phyloP scores from a whole-genome alignment of 2,329 filamentous ascomycete genomes.

The Ilyonectria robusta region DNA sequence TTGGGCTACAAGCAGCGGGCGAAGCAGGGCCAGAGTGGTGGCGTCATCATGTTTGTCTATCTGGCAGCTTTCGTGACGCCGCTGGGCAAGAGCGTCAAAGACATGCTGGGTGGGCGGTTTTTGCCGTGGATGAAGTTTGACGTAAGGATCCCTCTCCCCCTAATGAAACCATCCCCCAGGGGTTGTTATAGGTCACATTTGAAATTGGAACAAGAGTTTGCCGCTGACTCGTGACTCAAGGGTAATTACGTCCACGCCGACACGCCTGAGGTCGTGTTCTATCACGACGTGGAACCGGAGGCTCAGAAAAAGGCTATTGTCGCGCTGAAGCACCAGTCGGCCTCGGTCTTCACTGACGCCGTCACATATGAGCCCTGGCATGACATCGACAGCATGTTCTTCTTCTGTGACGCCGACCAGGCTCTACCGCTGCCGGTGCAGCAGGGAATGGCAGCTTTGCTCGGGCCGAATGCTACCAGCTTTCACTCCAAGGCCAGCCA shows the following conservation, averaged over 20 bases:
- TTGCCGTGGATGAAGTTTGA: conserved; percentile 49
- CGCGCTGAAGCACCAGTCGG: conserved; percentile 33
- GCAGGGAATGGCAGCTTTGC: conserved; percentile 37
- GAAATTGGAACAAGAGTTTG: background rate
- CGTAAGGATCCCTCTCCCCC: conserved; percentile 29
- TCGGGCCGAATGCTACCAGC: conserved; percentile 13
- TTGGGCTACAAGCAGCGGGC: conserved; percentile 52
- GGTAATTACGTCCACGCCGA: conserved; percentile 33
- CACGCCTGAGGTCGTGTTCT: conserved; percentile 40
- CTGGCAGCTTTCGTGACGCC: conserved; percentile 52
- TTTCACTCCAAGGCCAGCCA: conserved; percentile 33
- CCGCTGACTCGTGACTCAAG: conserved; percentile 9
- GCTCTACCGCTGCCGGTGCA: conserved; percentile 41
- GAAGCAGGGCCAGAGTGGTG: conserved; percentile 52
- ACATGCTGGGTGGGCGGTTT: conserved; percentile 43
- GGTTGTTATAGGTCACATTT: background rate
- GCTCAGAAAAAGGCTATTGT: conserved; percentile 26
- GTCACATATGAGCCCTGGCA: conserved; percentile 48
- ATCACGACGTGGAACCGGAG: conserved; percentile 41
- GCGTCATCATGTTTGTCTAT: conserved; percentile 56
- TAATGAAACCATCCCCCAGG: background rate
- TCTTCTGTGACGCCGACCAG: conserved; percentile 43
- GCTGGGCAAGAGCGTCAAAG: conserved; percentile 42
- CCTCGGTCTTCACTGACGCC: conserved; percentile 35
- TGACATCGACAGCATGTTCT: conserved; percentile 45